phyloP scores from a whole-genome alignment of 306 rosid species.

The Castanea mollissima region DNA sequence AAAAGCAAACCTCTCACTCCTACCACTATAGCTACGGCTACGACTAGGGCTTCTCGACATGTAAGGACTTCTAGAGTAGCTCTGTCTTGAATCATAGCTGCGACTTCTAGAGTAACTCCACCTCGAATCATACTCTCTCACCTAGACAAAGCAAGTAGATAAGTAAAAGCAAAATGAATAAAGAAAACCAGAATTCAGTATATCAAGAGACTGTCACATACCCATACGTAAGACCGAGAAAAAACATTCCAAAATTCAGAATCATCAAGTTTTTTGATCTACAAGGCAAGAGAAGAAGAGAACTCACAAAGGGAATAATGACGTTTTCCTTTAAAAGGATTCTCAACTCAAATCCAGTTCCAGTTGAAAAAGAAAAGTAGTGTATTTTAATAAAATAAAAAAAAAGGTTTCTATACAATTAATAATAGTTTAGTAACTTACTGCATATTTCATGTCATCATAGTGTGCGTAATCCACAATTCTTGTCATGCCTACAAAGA shows the following conservation, averaged over 20 bases:
- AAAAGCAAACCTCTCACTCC: slow-evolving; percentile 52
- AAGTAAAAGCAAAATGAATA: background rate
- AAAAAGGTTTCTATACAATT: background rate
- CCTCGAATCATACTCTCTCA: slow-evolving; percentile 67
- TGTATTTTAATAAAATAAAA: background rate
- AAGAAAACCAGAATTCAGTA: slow-evolving; percentile 18
- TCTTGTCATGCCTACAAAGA: slow-evolving; percentile 69
- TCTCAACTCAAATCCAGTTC: slow-evolving; percentile 3
- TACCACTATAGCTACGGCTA: slow-evolving; percentile 48
- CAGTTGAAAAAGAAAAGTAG: background rate
- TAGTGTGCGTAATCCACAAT: slow-evolving; percentile 87
- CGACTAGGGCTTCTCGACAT: slow-evolving; percentile 43
- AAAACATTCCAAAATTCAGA: slow-evolving; percentile 81
- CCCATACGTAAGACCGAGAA: slow-evolving; percentile 69
- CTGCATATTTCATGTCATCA: slow-evolving; percentile 93
- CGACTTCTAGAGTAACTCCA: slow-evolving; percentile 70
- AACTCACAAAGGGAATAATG: background rate
- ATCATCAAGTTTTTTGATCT: slow-evolving; percentile 86
- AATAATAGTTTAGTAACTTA: slow-evolving; percentile 36
- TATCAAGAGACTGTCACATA: slow-evolving; percentile 22
- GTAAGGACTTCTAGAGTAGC: slow-evolving; percentile 75
- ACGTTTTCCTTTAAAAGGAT: background rate
- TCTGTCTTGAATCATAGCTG: slow-evolving; percentile 55
- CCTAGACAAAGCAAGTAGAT: slow-evolving; percentile 45
- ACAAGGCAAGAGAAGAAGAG: slow-evolving; percentile 25